Evolutionary conservation across 306 rosid genomes (phyloP).

Genomic region (Vicia sativa): DNA sequence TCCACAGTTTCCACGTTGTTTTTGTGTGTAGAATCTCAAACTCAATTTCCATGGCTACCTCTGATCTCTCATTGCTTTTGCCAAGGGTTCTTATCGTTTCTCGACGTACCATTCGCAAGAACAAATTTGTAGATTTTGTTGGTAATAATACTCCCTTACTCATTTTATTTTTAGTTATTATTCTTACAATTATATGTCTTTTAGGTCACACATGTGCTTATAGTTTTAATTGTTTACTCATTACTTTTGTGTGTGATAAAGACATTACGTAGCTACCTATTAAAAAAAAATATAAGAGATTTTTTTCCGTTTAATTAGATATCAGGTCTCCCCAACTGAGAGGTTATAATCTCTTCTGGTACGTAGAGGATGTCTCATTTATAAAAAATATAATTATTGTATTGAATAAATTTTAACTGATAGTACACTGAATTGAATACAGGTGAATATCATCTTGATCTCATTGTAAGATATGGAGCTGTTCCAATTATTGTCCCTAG

Average conservation of each 20-base stretch:
- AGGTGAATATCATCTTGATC: slow-evolving; percentile 82
- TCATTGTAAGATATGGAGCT: slow-evolving; percentile 71
- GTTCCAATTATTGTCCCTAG: slow-evolving; percentile 79
- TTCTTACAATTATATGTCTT: background rate
- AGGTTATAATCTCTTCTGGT: too few relatives aligned
- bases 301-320: too few relatives aligned
- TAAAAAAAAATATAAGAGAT: too few relatives aligned
- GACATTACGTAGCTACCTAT: background rate
- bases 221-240: background rate
- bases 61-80: slow-evolving; percentile 38
- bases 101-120: slow-evolving; percentile 49
- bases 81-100: slow-evolving; percentile 62
- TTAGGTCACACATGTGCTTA: background rate
- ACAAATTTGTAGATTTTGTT: slow-evolving; percentile 54
- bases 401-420: slow-evolving; percentile 14
- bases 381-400: too few relatives aligned
- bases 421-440: slow-evolving; percentile 6
- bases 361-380: too few relatives aligned
- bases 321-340: too few relatives aligned
- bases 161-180: background rate
- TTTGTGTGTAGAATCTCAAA: background rate
- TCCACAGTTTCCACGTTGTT: slow-evolving; percentile 13
- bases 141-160: slow-evolving; percentile 32
- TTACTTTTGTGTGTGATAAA: background rate
- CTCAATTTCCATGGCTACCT: slow-evolving; percentile 22